phyloP scores from a whole-genome alignment of 140 eudicot genomes.

The Stevia rebaudiana region DNA sequence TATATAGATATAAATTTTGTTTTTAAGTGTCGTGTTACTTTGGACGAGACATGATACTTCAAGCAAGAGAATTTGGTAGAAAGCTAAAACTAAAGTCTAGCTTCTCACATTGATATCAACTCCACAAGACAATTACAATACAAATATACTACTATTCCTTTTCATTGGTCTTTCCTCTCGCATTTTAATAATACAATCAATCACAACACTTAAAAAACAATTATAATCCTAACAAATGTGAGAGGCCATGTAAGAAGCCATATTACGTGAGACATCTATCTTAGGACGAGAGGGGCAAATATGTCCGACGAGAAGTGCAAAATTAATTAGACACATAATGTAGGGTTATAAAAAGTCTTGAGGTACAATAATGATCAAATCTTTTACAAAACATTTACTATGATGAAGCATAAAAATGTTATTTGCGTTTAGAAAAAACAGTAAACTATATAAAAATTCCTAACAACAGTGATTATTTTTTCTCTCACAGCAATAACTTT shows the following conservation, averaged over 20 bases:
- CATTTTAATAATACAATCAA: neutral
- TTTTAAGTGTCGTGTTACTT: constrained; percentile 7
- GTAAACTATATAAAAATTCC: too few species aligned
- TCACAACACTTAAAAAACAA: neutral
- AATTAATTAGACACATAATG: neutral
- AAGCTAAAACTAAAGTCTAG: constrained; percentile 26
- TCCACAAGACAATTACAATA: constrained; percentile 15
- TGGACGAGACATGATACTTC: constrained; percentile 31
- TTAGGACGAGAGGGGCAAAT: neutral
- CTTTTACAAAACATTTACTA: too few species aligned
- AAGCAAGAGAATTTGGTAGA: constrained; percentile 28
- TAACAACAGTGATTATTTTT: too few species aligned
- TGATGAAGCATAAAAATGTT: neutral
- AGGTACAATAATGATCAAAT: too few species aligned
- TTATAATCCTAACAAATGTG: too few species aligned
- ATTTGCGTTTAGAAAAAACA: too few species aligned
- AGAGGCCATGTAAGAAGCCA: too few species aligned
- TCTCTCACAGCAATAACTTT: too few species aligned
- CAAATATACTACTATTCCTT: constrained; percentile 10
- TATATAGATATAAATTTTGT: constrained; percentile 9
- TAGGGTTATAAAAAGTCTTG: too few species aligned
- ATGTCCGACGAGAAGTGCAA: neutral
- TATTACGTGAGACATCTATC: too few species aligned
- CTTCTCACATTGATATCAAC: constrained; percentile 22
- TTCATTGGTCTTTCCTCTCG: neutral